phyloP scores from a whole-genome alignment of 2,329 filamentous ascomycete species.

The Paraphaeosphaeria sporulosa region DNA sequence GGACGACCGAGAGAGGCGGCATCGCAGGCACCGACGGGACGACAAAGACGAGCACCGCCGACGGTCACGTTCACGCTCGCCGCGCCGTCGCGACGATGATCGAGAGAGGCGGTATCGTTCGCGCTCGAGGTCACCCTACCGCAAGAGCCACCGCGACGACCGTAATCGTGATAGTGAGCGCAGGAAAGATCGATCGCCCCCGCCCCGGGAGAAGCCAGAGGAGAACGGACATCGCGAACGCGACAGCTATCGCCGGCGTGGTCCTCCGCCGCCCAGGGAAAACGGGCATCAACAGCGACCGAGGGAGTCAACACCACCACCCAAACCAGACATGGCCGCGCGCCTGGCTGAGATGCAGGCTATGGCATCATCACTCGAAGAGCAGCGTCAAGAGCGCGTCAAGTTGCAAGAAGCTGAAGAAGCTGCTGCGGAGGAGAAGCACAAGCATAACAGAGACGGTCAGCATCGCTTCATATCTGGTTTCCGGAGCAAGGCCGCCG shows the following conservation, averaged over 20 bases:
- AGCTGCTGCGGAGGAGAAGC: slow-evolving; percentile 41
- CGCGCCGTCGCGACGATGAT: slow-evolving; percentile 13
- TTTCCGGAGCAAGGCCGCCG: slow-evolving; percentile 31
- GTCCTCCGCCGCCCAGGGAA: slow-evolving; percentile 14
- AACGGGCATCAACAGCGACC: slow-evolving; percentile 18
- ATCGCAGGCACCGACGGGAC: slow-evolving; percentile 36
- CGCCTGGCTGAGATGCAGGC: slow-evolving; percentile 46
- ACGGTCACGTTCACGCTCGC: slow-evolving; percentile 16
- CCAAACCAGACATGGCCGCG: slow-evolving; percentile 25
- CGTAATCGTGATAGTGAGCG: slow-evolving; percentile 27
- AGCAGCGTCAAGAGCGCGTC: slow-evolving; percentile 43
- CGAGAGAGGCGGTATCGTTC: slow-evolving; percentile 31
- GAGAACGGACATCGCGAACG: background rate
- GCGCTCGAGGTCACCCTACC: slow-evolving; percentile 34
- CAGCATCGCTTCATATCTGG: slow-evolving; percentile 33
- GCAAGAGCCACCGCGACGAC: slow-evolving; percentile 27
- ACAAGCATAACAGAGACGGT: slow-evolving; percentile 33
- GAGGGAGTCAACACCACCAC: slow-evolving; percentile 21
- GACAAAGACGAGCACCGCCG: slow-evolving; percentile 21
- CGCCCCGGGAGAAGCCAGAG: slow-evolving; percentile 9
- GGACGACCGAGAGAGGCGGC: slow-evolving; percentile 39
- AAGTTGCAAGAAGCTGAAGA: slow-evolving; percentile 40
- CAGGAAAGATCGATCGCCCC: slow-evolving; percentile 32
- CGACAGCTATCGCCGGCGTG: slow-evolving; percentile 6
- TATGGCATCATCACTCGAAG: slow-evolving; percentile 41